Conservation (phyloP, 2,329 filamentous ascomycete species). For the Colletotrichum coccodes region DNA sequence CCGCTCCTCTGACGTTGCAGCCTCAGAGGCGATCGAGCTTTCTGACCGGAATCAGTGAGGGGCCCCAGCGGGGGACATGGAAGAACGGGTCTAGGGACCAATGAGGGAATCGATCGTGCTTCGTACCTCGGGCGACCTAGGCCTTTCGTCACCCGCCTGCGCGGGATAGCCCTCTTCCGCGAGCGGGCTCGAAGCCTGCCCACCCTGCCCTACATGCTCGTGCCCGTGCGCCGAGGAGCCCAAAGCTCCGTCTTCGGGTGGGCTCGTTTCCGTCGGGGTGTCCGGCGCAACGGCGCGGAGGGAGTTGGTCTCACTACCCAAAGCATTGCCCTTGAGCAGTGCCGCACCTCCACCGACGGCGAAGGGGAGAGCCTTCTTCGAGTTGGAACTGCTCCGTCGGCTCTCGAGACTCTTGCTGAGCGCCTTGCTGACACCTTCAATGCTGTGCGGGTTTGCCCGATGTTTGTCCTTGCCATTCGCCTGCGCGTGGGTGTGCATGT, state of each 20-base stretch:
- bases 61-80: constrained; percentile 28
- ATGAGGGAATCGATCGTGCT: constrained; percentile 60
- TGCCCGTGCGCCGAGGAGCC: constrained; percentile 11
- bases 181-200: constrained; percentile 10
- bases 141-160: constrained; percentile 24
- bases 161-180: constrained; percentile 19
- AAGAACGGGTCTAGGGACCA: constrained; percentile 49
- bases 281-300: constrained; percentile 60
- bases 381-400: constrained; percentile 86
- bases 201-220: constrained; percentile 11
- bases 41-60: constrained; percentile 43
- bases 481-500: constrained; percentile 64
- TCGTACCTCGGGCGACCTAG: constrained; percentile 61
- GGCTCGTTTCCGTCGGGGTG: constrained; percentile 51
- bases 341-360: constrained; percentile 49
- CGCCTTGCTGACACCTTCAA: constrained; percentile 80
- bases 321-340: constrained; percentile 59
- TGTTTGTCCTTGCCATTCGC: constrained; percentile 54
- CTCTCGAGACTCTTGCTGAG: constrained; percentile 91
- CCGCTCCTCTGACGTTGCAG: constrained; percentile 52
- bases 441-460: constrained; percentile 62
- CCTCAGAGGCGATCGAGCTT: constrained; percentile 31
- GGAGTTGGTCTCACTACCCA: constrained; percentile 69
- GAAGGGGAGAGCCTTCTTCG: constrained; percentile 77
- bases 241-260: constrained; percentile 46